Percentiles rank a stretch among this genome's conserved stretches.
phyloP scores from a whole-genome alignment of 129 eudicot species.

The Daucus carota region DH1_v3.0 NC_030381.2:42185501-42186000 shows the following conservation, averaged over 20 bases:
- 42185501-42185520: too few species aligned
- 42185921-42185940: slow-evolving; percentile 40
- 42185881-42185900: slow-evolving; percentile 34
- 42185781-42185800: slow-evolving; percentile 47
- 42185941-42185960: slow-evolving; percentile 34
- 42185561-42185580: too few species aligned
- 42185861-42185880: slow-evolving; percentile 19
- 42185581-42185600: too few species aligned
- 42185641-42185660: too few species aligned
- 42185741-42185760: slow-evolving; percentile 36
- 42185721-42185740: slow-evolving; percentile 26
- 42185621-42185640: too few species aligned
- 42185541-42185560: too few species aligned
- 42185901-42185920: slow-evolving; percentile 43
- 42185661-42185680: neutral
- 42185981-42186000: slow-evolving; percentile 58
- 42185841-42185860: slow-evolving; percentile 39
- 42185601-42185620: too few species aligned
- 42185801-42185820: slow-evolving; percentile 44
- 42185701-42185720: slow-evolving; percentile 47
- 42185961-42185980: slow-evolving; percentile 70
- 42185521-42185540: too few species aligned
- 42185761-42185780: slow-evolving; percentile 27
- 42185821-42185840: slow-evolving; percentile 64
- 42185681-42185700: slow-evolving; percentile 13